These are phyloP conservation scores for Arachnomyces sp. DNA, from an alignment of 2,329 filamentous ascomycete genomes.

Conservation along the genomic window DNA sequence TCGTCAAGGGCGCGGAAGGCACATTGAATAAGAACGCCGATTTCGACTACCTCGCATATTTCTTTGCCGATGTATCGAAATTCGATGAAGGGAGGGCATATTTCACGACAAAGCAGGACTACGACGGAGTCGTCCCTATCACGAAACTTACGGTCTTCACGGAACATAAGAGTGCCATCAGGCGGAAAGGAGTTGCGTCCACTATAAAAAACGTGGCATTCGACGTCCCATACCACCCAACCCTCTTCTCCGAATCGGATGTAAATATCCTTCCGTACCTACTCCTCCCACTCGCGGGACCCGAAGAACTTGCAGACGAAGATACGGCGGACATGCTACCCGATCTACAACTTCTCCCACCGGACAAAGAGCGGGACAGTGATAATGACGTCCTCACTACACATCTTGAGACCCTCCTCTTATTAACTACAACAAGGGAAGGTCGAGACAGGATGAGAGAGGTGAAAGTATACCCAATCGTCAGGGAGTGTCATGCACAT, in stretches of 20 bases:
- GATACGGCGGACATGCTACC: constrained; percentile 80
- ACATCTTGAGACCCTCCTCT: constrained; percentile 77
- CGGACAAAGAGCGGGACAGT: constrained; percentile 77
- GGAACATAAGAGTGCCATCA: constrained; percentile 72
- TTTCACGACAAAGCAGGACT: constrained; percentile 63
- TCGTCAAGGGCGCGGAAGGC: constrained; percentile 81
- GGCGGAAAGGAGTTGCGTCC: constrained; percentile 87
- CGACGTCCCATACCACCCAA: constrained; percentile 62
- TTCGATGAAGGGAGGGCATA: constrained; percentile 66
- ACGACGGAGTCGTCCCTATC: constrained; percentile 77
- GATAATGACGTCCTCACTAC: constrained; percentile 71
- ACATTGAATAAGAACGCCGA: constrained; percentile 71
- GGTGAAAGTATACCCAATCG: constrained; percentile 78
- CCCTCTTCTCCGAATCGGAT: constrained; percentile 61
- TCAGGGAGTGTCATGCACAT: constrained; percentile 74
- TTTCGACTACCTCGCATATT: constrained; percentile 87
- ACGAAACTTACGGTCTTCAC: constrained; percentile 93
- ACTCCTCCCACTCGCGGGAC: constrained; percentile 76
- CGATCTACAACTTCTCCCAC: constrained; percentile 79
- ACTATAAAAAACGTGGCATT: constrained; percentile 94
- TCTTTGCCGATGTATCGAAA: constrained; percentile 88
- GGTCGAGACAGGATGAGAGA: constrained; percentile 66
- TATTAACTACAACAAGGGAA: constrained; percentile 69
- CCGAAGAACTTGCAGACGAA: constrained; percentile 79
- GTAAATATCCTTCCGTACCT: constrained; percentile 83